phyloP scores from a whole-genome alignment of 1,284 basidiomycete species.

The Rhizopogon parksii region DNA sequence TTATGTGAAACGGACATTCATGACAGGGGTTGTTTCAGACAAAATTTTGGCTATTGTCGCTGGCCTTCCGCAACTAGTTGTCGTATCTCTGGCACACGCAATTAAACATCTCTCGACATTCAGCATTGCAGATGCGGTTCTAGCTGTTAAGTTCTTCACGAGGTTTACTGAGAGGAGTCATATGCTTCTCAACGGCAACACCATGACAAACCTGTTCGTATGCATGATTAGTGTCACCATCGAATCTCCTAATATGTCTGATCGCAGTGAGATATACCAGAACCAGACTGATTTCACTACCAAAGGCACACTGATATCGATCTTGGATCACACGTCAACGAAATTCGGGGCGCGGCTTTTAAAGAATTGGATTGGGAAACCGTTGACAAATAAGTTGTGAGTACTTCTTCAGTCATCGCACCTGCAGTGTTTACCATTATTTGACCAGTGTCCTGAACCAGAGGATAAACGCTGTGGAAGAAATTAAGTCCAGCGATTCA shows the following conservation, averaged over 20 bases:
- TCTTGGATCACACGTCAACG: constrained; percentile 83
- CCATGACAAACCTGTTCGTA: constrained; percentile 71
- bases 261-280: constrained; percentile 71
- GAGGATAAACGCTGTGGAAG: constrained; percentile 79
- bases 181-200: constrained; percentile 89
- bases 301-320: constrained; percentile 78
- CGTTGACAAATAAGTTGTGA: constrained; percentile 71
- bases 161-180: constrained; percentile 74
- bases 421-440: constrained; percentile 4
- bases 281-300: constrained; percentile 79
- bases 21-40: constrained; percentile 28
- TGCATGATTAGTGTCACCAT: constrained; percentile 1
- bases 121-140: constrained; percentile 67
- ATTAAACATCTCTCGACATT: constrained; percentile 76
- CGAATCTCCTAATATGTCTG: constrained; percentile 5
- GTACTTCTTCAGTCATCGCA: constrained; percentile 15
- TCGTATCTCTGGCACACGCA: constrained; percentile 72
- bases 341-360: constrained; percentile 84
- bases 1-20: not conserved
- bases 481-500: constrained; percentile 58
- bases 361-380: constrained; percentile 81
- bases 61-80: constrained; percentile 67
- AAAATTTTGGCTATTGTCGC: constrained; percentile 58
- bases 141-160: constrained; percentile 70
- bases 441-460: constrained; percentile 57